Conservation (phyloP, 1,284 basidiomycete genomes). For the Ustilago crameri region DNA sequence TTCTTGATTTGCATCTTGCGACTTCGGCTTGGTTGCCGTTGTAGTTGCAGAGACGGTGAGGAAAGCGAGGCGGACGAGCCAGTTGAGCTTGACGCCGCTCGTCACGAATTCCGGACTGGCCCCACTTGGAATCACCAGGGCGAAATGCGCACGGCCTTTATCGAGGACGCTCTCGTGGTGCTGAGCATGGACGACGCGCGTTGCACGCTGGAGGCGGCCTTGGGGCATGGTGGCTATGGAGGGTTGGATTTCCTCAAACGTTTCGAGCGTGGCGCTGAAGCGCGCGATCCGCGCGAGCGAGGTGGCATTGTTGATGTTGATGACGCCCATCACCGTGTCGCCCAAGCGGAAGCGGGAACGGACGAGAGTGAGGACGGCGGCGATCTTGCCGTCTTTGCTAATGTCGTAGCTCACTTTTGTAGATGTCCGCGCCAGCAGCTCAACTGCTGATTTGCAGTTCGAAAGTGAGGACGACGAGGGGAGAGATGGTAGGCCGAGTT, state of each 20-base stretch:
- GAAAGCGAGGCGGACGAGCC: conserved; percentile 59
- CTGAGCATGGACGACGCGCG: conserved; percentile 55
- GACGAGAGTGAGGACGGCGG: conserved; percentile 63
- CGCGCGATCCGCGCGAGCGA: conserved; percentile 56
- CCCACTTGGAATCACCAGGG: conserved; percentile 58
- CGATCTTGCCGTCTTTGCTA: conserved; percentile 64
- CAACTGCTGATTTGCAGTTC: conserved; percentile 85
- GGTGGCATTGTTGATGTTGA: conserved; percentile 56
- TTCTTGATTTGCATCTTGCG: no score
- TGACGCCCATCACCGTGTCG: conserved; percentile 61
- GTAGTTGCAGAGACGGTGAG: conserved; percentile 47
- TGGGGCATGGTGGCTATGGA: conserved; percentile 54
- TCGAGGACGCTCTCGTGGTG: conserved; percentile 62
- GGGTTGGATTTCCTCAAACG: conserved; percentile 63
- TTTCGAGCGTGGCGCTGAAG: conserved; percentile 60
- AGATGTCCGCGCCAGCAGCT: conserved; percentile 85
- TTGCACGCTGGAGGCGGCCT: conserved; percentile 44
- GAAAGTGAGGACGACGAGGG: conserved; percentile 1
- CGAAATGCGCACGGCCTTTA: conserved; percentile 52
- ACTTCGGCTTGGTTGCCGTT: not conserved
- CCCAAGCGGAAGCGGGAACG: conserved; percentile 63
- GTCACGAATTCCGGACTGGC: conserved; percentile 64
- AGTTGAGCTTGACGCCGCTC: conserved; percentile 59
- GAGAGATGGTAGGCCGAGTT: conserved; percentile 8
- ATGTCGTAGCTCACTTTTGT: conserved; percentile 74